Conservation (phyloP, 2,329 filamentous ascomycete species). For the Fusarium luffae region DNA sequence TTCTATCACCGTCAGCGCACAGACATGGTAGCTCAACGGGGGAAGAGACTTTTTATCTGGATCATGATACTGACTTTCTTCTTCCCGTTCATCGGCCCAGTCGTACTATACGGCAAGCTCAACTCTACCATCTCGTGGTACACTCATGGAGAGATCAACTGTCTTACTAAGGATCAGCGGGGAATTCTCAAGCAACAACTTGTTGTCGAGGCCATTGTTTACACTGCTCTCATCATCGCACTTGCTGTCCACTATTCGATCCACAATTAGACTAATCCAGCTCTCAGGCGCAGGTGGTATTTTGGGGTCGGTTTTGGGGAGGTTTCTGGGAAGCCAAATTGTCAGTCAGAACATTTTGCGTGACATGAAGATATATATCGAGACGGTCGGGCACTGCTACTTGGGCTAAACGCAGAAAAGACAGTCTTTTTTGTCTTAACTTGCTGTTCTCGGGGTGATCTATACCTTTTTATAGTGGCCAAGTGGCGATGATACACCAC, state of each 20-base stretch:
- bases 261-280: slow-evolving; percentile 3
- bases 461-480: slow-evolving; percentile 2
- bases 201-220: slow-evolving; percentile 49
- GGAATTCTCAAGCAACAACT: slow-evolving; percentile 52
- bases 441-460: background rate
- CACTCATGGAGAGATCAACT: slow-evolving; percentile 58
- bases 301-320: slow-evolving; percentile 9
- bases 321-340: background rate
- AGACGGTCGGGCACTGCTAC: background rate
- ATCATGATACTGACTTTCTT: slow-evolving; percentile 54
- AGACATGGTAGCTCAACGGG: slow-evolving; percentile 46
- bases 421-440: background rate
- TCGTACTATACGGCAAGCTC: slow-evolving; percentile 58
- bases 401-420: background rate
- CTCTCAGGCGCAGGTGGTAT: background rate
- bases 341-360: background rate
- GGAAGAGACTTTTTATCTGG: slow-evolving; percentile 52
- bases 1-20: slow-evolving; percentile 45
- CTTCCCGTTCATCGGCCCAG: slow-evolving; percentile 60
- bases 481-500: background rate
- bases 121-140: slow-evolving; percentile 61
- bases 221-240: slow-evolving; percentile 48
- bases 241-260: slow-evolving; percentile 49
- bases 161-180: slow-evolving; percentile 51
- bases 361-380: background rate